Conservation (phyloP, 2,329 filamentous ascomycete species). For the Cordyceps militaris region DNA sequence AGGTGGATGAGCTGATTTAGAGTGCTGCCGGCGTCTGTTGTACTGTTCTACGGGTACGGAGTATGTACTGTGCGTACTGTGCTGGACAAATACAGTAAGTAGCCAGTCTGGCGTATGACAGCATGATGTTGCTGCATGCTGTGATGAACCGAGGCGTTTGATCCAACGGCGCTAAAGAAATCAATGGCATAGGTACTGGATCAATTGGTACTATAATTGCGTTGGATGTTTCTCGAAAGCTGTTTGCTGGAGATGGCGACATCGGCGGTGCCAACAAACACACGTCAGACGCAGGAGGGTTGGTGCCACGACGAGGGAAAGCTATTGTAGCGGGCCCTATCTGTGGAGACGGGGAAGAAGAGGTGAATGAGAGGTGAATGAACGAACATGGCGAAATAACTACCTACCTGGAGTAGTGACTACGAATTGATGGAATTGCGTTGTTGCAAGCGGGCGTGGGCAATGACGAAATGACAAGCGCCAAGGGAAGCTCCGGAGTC, state of each 20-base stretch:
- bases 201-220: neutral
- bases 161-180: neutral
- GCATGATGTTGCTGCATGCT: neutral
- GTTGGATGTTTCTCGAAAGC: neutral
- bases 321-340: neutral
- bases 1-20: neutral
- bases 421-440: no score
- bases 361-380: no score
- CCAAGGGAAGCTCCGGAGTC: constrained; percentile 7
- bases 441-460: neutral
- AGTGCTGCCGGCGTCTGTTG: neutral
- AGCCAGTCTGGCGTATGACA: neutral
- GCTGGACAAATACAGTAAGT: neutral
- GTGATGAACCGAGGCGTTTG: neutral
- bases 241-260: neutral
- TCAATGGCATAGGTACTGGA: neutral
- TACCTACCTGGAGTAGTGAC: no score
- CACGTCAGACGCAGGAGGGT: neutral
- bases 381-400: no score
- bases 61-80: no score
- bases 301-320: neutral
- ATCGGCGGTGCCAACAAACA: neutral
- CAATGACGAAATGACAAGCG: neutral
- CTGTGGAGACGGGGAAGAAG: neutral
- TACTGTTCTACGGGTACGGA: no score